Evolutionary conservation across 2,329 filamentous ascomycete genomes (phyloP).

Genomic region (Teratosphaeria nubilosa): DNA sequence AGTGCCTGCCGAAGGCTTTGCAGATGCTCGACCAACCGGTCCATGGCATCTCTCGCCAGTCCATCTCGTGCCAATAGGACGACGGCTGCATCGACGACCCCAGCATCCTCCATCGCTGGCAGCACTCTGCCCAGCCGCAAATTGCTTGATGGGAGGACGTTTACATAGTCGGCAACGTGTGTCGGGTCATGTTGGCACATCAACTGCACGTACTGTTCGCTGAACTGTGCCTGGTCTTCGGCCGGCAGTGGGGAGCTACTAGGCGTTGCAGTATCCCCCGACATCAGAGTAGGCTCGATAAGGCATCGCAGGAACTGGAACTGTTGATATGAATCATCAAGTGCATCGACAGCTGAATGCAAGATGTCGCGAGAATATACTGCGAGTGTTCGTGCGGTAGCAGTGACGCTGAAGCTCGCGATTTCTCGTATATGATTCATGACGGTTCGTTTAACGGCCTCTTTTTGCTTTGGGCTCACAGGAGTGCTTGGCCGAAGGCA

Average conservation of each 20-base stretch:
- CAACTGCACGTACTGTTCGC: conserved; percentile 78
- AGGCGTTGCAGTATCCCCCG: conserved; percentile 14
- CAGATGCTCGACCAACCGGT: conserved; percentile 71
- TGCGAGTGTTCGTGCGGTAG: conserved; percentile 56
- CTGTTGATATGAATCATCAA: conserved; percentile 54
- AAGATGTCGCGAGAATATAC: conserved; percentile 55
- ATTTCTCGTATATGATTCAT: conserved; percentile 56
- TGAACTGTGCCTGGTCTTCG: conserved; percentile 44
- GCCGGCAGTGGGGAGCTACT: not conserved
- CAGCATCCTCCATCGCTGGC: conserved; percentile 78
- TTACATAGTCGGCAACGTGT: conserved; percentile 79
- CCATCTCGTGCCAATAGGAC: conserved; percentile 85
- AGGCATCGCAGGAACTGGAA: conserved; percentile 69
- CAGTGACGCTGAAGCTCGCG: conserved; percentile 54
- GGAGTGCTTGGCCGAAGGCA: conserved; percentile 57
- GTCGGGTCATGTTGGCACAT: conserved; percentile 78
- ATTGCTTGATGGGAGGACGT: conserved; percentile 63
- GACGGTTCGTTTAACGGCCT: conserved; percentile 60
- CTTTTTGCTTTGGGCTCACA: conserved; percentile 58
- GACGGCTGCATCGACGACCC: conserved; percentile 85
- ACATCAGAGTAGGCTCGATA: conserved; percentile 48
- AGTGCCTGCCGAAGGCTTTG: conserved; percentile 69
- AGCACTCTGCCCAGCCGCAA: conserved; percentile 70
- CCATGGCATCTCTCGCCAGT: conserved; percentile 71
- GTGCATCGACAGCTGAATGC: conserved; percentile 50